These are phyloP conservation scores for Phanerochaete sordida DNA, from an alignment of 768 basidiomycete species.

Conservation along the genomic window DNA sequence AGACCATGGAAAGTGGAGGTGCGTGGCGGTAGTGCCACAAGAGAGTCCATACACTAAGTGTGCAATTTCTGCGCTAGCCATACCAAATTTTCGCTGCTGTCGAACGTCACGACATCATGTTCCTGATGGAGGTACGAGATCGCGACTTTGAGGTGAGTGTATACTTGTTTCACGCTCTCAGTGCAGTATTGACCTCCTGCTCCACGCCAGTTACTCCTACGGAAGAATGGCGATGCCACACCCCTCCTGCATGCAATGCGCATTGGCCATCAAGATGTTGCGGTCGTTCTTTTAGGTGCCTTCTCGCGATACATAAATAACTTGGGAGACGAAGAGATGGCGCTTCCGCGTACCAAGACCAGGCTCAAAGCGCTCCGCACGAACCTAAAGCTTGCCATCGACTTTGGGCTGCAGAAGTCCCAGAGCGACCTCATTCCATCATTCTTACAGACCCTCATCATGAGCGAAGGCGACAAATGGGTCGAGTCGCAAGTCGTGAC, in stretches of 20 bases:
- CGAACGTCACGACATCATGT: constrained; percentile 78
- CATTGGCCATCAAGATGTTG: constrained; percentile 79
- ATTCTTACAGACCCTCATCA: constrained; percentile 91
- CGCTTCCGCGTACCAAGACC: constrained; percentile 60
- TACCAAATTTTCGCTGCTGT: constrained; percentile 80
- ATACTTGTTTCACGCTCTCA: neutral
- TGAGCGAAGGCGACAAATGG: constrained; percentile 96
- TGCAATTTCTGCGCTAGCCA: constrained; percentile 31
- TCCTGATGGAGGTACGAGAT: constrained; percentile 81
- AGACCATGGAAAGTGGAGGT: constrained; percentile 36
- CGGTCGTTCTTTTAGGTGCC: constrained; percentile 84
- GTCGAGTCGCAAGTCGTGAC: constrained; percentile 67
- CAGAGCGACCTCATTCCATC: constrained; percentile 87
- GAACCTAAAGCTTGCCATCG: constrained; percentile 90
- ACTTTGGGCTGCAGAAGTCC: constrained; percentile 76
- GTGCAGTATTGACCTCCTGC: neutral
- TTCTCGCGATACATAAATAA: constrained; percentile 91
- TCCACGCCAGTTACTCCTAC: constrained; percentile 60
- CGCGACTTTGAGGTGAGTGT: constrained; percentile 69
- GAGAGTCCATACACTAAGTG: neutral
- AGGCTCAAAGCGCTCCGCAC: constrained; percentile 80
- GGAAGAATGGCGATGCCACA: constrained; percentile 80
- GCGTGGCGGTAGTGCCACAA: constrained; percentile 7
- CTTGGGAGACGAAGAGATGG: constrained; percentile 76
- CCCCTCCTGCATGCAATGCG: constrained; percentile 91